phyloP scores from a whole-genome alignment of 345 rosid genomes.

The Populus pruinosa region DNA sequence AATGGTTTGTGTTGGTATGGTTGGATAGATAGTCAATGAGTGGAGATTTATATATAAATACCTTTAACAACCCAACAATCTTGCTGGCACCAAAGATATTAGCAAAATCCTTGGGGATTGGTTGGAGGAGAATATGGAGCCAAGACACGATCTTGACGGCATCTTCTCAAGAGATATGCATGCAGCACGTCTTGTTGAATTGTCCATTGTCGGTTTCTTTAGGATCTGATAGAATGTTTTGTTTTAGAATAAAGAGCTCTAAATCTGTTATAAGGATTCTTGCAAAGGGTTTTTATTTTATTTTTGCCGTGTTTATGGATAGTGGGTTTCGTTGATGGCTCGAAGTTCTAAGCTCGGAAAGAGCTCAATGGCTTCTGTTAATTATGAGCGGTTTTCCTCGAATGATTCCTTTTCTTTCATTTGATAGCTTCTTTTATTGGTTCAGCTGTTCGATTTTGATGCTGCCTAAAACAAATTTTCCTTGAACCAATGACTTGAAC shows the following conservation, averaged over 20 bases:
- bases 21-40: too few relatives aligned
- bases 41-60: neutral
- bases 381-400: neutral
- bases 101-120: constrained; percentile 22
- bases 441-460: neutral
- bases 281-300: neutral
- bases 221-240: neutral
- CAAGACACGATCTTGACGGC: constrained; percentile 27
- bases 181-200: constrained; percentile 28
- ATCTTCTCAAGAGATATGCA: constrained; percentile 30
- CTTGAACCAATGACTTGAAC: too few relatives aligned
- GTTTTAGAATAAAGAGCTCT: neutral
- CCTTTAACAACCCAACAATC: constrained; percentile 30
- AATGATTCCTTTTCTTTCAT: neutral
- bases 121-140: constrained; percentile 31
- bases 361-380: neutral
- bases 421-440: neutral
- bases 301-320: neutral
- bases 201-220: neutral
- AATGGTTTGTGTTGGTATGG: neutral
- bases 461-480: neutral
- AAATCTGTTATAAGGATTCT: neutral
- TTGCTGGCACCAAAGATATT: constrained; percentile 35
- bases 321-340: neutral
- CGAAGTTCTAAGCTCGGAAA: neutral